These are phyloP conservation scores for Naganishia sp. DNA, from an alignment of 1,284 basidiomycete species.

Conservation along the genomic window DNA sequence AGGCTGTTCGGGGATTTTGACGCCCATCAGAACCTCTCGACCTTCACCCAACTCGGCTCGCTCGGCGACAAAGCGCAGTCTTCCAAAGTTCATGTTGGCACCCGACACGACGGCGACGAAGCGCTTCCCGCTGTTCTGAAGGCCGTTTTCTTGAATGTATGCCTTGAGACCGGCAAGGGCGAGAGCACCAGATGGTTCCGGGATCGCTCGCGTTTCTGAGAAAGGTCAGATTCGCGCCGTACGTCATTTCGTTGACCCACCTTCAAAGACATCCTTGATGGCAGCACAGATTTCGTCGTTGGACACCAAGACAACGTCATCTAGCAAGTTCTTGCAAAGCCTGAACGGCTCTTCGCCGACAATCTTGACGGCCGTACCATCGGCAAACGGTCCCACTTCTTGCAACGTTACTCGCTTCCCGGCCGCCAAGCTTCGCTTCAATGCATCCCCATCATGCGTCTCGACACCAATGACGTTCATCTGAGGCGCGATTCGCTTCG, in stretches of 20 bases:
- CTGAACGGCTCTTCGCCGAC: slow-evolving; percentile 95
- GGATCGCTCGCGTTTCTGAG: slow-evolving; percentile 86
- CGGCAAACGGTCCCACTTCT: slow-evolving; percentile 95
- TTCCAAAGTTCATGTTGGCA: slow-evolving; percentile 99
- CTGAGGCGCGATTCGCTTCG: slow-evolving; percentile 89
- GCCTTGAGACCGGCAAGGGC: slow-evolving; percentile 89
- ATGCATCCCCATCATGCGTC: slow-evolving; percentile 92
- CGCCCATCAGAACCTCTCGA: slow-evolving; percentile 85
- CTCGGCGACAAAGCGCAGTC: slow-evolving; percentile 94
- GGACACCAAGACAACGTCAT: slow-evolving; percentile 79
- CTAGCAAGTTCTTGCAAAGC: slow-evolving; percentile 81
- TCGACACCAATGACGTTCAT: slow-evolving; percentile 90
- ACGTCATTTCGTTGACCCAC: slow-evolving; percentile 56
- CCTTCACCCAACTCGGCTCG: slow-evolving; percentile 96
- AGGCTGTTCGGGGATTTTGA: slow-evolving; percentile 87
- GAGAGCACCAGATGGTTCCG: slow-evolving; percentile 96
- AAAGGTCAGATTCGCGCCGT: neutral
- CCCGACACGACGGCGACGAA: slow-evolving; percentile 92
- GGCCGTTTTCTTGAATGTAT: slow-evolving; percentile 76
- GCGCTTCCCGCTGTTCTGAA: slow-evolving; percentile 77
- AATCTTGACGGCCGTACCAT: slow-evolving; percentile 98
- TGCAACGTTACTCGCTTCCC: slow-evolving; percentile 78
- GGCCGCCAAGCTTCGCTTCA: slow-evolving; percentile 73
- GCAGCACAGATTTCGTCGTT: slow-evolving; percentile 98
- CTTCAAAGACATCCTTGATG: slow-evolving; percentile 98